Conservation (phyloP, 1,139 yeast genomes). For the Kodamaea anthophila region DNA sequence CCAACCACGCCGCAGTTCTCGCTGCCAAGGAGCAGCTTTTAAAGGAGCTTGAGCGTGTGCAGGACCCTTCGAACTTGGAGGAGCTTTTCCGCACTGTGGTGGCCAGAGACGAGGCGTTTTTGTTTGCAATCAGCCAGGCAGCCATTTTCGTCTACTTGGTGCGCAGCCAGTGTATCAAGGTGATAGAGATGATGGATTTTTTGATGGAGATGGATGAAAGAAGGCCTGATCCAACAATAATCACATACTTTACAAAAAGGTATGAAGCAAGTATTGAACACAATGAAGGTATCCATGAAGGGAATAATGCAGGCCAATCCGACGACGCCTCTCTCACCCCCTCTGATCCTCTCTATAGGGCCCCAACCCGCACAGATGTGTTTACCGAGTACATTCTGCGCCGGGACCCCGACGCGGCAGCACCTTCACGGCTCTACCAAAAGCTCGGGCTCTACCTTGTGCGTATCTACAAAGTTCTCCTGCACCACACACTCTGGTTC, state of each 20-base stretch:
- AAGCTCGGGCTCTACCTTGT: conserved; percentile 15
- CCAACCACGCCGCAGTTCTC: conserved; percentile 14
- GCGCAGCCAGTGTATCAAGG: conserved; percentile 14
- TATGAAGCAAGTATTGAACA: not conserved
- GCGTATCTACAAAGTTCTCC: conserved; percentile 13
- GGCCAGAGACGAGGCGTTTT: conserved; percentile 21
- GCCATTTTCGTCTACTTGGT: conserved; percentile 20
- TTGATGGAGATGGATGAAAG: conserved; percentile 22
- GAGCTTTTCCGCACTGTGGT: conserved; percentile 10
- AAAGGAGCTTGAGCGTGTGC: conserved; percentile 8
- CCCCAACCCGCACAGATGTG: too few relatives aligned
- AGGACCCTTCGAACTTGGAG: conserved; percentile 14
- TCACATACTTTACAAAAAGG: conserved; percentile 17
- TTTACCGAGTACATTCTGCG: conserved; percentile 11
- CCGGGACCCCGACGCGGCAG: conserved; percentile 28
- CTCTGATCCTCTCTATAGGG: too few relatives aligned
- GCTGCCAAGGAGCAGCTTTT: conserved; percentile 9
- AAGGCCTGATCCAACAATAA: conserved; percentile 19
- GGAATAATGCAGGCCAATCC: not conserved
- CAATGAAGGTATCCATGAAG: not conserved
- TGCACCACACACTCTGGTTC: conserved; percentile 24
- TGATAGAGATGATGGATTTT: conserved; percentile 19
- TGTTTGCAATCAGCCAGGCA: conserved; percentile 25
- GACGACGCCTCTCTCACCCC: too few relatives aligned
- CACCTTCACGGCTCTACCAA: conserved; percentile 22